These are phyloP conservation scores for Viridothelium virens DNA, from an alignment of 495 filamentous ascomycete genomes.

Conservation along the genomic window DNA sequence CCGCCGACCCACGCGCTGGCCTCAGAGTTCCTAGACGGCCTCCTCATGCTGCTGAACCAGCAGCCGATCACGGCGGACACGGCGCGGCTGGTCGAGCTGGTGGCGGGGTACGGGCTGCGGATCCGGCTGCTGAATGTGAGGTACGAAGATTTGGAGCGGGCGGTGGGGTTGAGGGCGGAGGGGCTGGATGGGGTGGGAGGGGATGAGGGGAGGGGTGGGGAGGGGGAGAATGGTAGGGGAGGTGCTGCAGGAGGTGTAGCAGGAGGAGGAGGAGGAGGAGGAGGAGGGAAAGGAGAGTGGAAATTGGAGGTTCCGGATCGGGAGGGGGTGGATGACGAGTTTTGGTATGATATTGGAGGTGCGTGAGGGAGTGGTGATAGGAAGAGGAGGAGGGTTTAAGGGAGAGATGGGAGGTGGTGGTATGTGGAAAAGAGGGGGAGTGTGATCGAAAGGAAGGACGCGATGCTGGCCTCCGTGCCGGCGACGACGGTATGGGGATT, in stretches of 20 bases:
- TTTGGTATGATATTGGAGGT: constrained; percentile 54
- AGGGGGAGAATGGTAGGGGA: constrained; percentile 29
- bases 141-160: constrained; percentile 61
- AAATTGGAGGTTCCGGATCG: constrained; percentile 50
- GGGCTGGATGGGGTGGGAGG: constrained; percentile 20
- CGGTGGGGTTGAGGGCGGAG: constrained; percentile 34
- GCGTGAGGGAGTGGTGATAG: constrained; percentile 18
- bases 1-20: constrained; percentile 74
- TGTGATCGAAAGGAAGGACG: too few relatives aligned
- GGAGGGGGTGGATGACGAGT: constrained; percentile 59
- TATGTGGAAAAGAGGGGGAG: neutral
- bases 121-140: constrained; percentile 88
- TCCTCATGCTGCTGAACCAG: constrained; percentile 92
- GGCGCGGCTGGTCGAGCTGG: constrained; percentile 72
- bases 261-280: constrained; percentile 13
- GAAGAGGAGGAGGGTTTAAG: neutral
- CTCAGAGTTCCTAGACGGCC: constrained; percentile 92
- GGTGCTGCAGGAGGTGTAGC: constrained; percentile 24
- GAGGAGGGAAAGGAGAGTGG: neutral
- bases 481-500: too few relatives aligned
- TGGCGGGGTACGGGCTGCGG: constrained; percentile 85
- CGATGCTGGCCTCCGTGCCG: too few relatives aligned
- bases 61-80: constrained; percentile 96
- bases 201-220: constrained; percentile 14
- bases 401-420: neutral